Percentiles rank a stretch among this genome's conserved stretches.
Evolutionary conservation across 768 basidiomycete species (phyloP).

Genomic region (Termitomyces heimii): DNA sequence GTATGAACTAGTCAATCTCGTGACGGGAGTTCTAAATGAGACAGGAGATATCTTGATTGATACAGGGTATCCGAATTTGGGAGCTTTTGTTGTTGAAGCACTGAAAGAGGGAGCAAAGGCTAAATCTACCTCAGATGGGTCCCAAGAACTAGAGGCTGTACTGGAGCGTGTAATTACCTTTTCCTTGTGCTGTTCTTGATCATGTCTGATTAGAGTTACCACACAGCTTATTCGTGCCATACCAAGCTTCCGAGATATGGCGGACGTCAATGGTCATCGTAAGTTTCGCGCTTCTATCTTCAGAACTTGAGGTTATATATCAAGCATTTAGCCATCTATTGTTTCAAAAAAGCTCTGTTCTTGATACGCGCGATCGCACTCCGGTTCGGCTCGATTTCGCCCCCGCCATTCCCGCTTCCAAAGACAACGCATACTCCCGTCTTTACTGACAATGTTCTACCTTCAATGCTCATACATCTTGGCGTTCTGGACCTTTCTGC

Average conservation of each 20-base stretch:
- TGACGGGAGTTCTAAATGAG: slow-evolving; percentile 59
- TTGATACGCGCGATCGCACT: slow-evolving; percentile 63
- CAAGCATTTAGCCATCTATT: slow-evolving; percentile 58
- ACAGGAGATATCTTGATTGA: slow-evolving; percentile 63
- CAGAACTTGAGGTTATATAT: neutral
- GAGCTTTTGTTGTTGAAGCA: slow-evolving; percentile 66
- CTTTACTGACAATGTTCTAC: slow-evolving; percentile 79
- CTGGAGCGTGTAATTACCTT: slow-evolving; percentile 54
- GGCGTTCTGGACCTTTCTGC: slow-evolving; percentile 66
- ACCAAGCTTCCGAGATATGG: slow-evolving; percentile 81
- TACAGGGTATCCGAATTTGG: slow-evolving; percentile 63
- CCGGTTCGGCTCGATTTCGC: slow-evolving; percentile 54
- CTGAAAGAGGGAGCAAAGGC: slow-evolving; percentile 47
- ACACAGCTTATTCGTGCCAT: slow-evolving; percentile 68
- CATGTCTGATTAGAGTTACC: slow-evolving; percentile 8
- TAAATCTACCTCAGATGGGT: slow-evolving; percentile 17
- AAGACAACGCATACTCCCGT: slow-evolving; percentile 53
- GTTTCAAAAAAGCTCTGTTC: slow-evolving; percentile 88
- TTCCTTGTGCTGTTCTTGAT: neutral
- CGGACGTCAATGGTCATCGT: slow-evolving; percentile 59
- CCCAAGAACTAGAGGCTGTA: slow-evolving; percentile 46
- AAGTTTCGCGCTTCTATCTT: slow-evolving; percentile 17
- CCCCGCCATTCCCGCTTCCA: slow-evolving; percentile 58
- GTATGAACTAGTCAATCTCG: slow-evolving; percentile 64
- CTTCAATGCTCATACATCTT: slow-evolving; percentile 75